These are phyloP conservation scores for Scenedesmus sp. DNA, from an alignment of 163 green algal species.

Conservation along the genomic window DNA sequence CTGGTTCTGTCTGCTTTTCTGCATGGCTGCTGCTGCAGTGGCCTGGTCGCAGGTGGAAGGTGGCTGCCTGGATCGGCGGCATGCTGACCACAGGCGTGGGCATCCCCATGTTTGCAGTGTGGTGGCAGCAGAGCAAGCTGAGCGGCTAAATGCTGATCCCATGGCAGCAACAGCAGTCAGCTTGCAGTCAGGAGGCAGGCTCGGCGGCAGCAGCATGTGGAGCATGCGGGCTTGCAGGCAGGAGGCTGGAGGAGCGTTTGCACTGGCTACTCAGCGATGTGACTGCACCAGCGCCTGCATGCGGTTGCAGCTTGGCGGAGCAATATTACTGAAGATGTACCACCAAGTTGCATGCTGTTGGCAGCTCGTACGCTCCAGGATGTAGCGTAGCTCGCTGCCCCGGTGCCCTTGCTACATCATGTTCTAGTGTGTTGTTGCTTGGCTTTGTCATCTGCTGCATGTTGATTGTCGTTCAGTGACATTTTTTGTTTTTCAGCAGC, in stretches of 20 bases:
- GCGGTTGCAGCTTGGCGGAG: too few relatives aligned
- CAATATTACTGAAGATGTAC: too few relatives aligned
- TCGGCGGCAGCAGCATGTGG: background rate
- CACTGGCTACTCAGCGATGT: background rate
- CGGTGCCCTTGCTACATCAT: too few relatives aligned
- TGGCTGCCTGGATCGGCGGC: slow-evolving; percentile 48
- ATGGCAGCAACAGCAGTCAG: background rate
- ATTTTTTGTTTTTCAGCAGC: too few relatives aligned
- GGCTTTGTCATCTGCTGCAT: too few relatives aligned
- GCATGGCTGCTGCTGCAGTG: slow-evolving; percentile 40
- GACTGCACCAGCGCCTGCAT: background rate
- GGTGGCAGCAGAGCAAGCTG: slow-evolving; percentile 56
- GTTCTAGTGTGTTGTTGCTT: too few relatives aligned
- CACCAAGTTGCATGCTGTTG: too few relatives aligned
- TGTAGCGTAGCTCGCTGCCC: too few relatives aligned
- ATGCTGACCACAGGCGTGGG: slow-evolving; percentile 47
- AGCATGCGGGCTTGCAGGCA: background rate
- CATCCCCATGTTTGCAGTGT: slow-evolving; percentile 46
- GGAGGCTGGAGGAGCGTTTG: background rate
- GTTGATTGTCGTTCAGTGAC: too few relatives aligned
- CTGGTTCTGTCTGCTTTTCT: background rate
- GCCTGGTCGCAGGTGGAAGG: slow-evolving; percentile 53
- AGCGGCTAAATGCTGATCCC: background rate
- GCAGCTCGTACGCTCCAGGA: too few relatives aligned
- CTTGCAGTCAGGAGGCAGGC: background rate